phyloP scores from a whole-genome alignment of 495 filamentous ascomycete genomes.

The Penicillium atrosanguineum region DNA sequence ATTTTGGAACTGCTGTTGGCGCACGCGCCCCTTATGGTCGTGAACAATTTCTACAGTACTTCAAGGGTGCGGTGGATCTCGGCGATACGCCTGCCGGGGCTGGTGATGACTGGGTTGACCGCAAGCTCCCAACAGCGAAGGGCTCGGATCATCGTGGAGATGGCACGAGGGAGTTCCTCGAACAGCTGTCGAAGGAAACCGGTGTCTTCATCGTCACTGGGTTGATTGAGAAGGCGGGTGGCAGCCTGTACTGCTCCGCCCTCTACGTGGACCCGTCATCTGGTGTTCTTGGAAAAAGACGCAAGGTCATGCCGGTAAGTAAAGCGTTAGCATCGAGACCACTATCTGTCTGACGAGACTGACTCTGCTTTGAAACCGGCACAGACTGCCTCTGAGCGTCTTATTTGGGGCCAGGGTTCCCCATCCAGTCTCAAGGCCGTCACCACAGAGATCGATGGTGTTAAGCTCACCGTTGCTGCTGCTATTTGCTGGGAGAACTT shows the following conservation, averaged over 20 bases:
- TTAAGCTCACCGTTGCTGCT: constrained; percentile 72
- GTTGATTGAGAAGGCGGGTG: constrained; percentile 74
- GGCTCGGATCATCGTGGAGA: constrained; percentile 62
- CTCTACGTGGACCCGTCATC: constrained; percentile 75
- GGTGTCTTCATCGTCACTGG: constrained; percentile 79
- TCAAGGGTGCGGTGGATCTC: constrained; percentile 73
- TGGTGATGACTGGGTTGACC: constrained; percentile 68
- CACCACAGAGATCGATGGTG: constrained; percentile 73
- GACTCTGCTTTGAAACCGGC: background rate
- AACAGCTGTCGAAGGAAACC: constrained; percentile 68
- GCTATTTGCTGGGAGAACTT: constrained; percentile 99
- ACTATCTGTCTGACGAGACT: no score
- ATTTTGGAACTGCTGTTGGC: constrained; percentile 75
- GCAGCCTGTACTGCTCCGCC: constrained; percentile 79
- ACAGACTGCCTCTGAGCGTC: constrained; percentile 68
- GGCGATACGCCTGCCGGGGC: constrained; percentile 80
- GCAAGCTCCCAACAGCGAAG: constrained; percentile 53
- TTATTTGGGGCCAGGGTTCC: constrained; percentile 84
- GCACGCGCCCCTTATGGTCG: constrained; percentile 64
- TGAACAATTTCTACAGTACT: constrained; percentile 83
- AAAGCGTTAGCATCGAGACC: no score
- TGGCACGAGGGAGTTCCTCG: constrained; percentile 79
- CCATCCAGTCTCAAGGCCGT: constrained; percentile 78
- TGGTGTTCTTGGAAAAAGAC: constrained; percentile 78
- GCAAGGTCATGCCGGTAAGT: constrained; percentile 87